Conservation (phyloP, 257 asterid genomes). For the Scutellaria baicalensis region DNA sequence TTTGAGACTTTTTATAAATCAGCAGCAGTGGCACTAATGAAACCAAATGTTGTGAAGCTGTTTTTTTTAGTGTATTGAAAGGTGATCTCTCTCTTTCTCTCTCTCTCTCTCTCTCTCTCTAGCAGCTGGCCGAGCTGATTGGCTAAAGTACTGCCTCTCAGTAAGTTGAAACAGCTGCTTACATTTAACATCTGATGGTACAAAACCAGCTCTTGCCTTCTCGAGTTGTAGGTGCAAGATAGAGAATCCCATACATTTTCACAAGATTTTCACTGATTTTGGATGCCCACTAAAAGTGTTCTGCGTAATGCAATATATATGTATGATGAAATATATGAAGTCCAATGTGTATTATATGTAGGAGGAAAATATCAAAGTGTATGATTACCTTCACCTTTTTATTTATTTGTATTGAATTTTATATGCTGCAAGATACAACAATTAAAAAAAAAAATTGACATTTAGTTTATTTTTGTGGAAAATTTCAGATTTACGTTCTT, state of each 20-base stretch:
- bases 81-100: background rate
- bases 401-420: too few species aligned
- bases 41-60: background rate
- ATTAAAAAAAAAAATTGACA: too few species aligned
- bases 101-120: background rate
- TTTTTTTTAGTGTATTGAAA: too few species aligned
- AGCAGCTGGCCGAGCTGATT: conserved; percentile 72
- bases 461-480: too few species aligned
- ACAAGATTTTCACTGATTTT: too few species aligned
- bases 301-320: too few species aligned
- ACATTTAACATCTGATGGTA: conserved; percentile 25
- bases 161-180: conserved; percentile 53
- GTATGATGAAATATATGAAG: too few species aligned
- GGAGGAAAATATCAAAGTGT: background rate
- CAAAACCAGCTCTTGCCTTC: conserved; percentile 51
- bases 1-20: background rate
- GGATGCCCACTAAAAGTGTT: too few species aligned
- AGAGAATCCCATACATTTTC: conserved; percentile 32
- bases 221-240: conserved; percentile 23
- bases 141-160: conserved; percentile 42
- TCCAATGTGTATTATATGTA: too few species aligned
- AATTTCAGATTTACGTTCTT: too few species aligned
- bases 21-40: background rate
- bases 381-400: too few species aligned
- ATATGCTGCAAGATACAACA: too few species aligned